These are phyloP conservation scores for Macadamia integrifolia DNA, from an alignment of 164 flowering plant genomes.

Conservation along the genomic window DNA sequence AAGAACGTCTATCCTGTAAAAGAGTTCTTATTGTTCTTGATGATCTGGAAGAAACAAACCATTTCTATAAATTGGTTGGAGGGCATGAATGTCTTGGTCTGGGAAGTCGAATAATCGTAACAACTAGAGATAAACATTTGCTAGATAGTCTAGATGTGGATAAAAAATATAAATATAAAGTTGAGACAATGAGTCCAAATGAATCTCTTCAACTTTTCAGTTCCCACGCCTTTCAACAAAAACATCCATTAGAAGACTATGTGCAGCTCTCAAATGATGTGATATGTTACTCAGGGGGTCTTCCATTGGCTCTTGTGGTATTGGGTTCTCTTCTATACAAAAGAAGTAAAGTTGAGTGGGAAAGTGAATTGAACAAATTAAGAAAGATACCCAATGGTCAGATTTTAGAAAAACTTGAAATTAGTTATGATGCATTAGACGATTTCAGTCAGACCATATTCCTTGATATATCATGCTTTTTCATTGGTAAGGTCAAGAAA, in stretches of 20 bases:
- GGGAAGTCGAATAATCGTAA: neutral
- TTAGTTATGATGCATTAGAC: neutral
- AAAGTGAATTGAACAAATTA: too few relatives aligned
- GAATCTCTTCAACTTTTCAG: constrained; percentile 4
- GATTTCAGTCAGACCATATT: too few relatives aligned
- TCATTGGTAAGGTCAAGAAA: neutral
- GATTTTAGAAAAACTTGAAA: neutral
- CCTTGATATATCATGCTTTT: neutral
- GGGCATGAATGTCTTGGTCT: neutral
- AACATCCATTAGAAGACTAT: neutral
- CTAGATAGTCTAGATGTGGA: neutral
- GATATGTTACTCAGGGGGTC: too few relatives aligned
- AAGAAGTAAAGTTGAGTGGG: too few relatives aligned
- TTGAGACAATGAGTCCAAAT: neutral
- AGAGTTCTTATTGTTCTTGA: constrained; percentile 7
- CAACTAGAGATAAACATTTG: constrained; percentile 3
- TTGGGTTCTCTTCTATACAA: too few relatives aligned
- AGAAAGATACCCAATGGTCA: too few relatives aligned
- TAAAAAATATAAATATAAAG: neutral
- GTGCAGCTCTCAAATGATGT: too few relatives aligned
- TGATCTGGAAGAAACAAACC: constrained; percentile 7
- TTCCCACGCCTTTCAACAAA: neutral
- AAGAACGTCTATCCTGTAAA: neutral
- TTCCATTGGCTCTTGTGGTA: too few relatives aligned
- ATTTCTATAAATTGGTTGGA: neutral